phyloP scores from a whole-genome alignment of 768 basidiomycete genomes.

The Boletus subcaerulescens region DNA sequence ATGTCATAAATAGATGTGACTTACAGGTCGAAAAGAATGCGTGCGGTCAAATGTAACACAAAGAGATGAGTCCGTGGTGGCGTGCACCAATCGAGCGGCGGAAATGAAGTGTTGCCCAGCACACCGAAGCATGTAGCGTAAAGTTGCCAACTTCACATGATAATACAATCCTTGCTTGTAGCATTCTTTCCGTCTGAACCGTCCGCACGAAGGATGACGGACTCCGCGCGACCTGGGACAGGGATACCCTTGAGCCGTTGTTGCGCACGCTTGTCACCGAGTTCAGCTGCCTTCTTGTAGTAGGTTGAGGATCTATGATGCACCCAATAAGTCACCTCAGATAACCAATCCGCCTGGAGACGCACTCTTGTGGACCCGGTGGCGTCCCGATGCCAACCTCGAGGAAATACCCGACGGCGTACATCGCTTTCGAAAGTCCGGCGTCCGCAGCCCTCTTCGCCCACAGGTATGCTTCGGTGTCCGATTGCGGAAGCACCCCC shows the following conservation, averaged over 20 bases:
- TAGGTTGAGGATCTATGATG: slow-evolving; percentile 61
- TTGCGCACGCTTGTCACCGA: slow-evolving; percentile 89
- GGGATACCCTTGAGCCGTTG: slow-evolving; percentile 73
- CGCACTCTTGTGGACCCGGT: slow-evolving; percentile 64
- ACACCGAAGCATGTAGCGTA: slow-evolving; percentile 4
- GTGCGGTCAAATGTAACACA: slow-evolving; percentile 4
- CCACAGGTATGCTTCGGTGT: slow-evolving; percentile 98
- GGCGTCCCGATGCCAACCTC: slow-evolving; percentile 90
- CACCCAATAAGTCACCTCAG: neutral
- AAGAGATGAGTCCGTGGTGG: slow-evolving; percentile 5
- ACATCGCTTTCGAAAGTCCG: slow-evolving; percentile 93
- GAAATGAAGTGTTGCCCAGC: slow-evolving; percentile 15
- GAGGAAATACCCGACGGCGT: slow-evolving; percentile 95
- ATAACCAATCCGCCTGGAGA: slow-evolving; percentile 17
- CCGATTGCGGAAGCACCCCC: slow-evolving; percentile 95
- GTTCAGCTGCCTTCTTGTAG: slow-evolving; percentile 88
- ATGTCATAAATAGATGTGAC: slow-evolving; percentile 1
- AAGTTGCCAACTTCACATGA: slow-evolving; percentile 57
- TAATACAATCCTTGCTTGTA: slow-evolving; percentile 77
- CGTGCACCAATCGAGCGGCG: slow-evolving; percentile 1
- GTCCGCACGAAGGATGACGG: slow-evolving; percentile 56
- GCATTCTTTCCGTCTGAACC: slow-evolving; percentile 47
- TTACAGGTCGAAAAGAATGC: neutral
- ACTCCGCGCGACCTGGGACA: slow-evolving; percentile 56
- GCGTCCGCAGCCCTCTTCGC: slow-evolving; percentile 92